Conservation (phyloP, 2,329 filamentous ascomycete genomes). For the Hirsutella rhossiliensis region DNA sequence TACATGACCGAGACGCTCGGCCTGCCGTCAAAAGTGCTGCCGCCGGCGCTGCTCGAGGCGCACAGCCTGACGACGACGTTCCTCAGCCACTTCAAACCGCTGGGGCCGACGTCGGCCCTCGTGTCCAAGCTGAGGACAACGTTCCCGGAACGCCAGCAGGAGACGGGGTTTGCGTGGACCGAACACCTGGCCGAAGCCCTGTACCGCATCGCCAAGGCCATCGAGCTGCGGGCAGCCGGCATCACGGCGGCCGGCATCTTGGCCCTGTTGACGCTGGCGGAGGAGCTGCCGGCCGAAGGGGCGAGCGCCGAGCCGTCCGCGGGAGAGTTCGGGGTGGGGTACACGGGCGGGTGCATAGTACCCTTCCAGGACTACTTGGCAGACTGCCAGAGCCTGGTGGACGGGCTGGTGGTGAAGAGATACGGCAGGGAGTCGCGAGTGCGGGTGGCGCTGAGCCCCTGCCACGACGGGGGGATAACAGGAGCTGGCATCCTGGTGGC, state of each 20-base stretch:
- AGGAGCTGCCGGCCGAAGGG: slow-evolving; percentile 41
- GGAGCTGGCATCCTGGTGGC: slow-evolving; percentile 50
- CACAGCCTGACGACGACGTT: slow-evolving; percentile 62
- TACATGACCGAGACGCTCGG: slow-evolving; percentile 38
- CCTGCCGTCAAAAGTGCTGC: slow-evolving; percentile 33
- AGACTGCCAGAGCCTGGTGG: slow-evolving; percentile 58
- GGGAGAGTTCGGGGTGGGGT: slow-evolving; percentile 59
- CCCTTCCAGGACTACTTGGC: slow-evolving; percentile 63
- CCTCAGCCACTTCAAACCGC: slow-evolving; percentile 55
- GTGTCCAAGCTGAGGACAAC: slow-evolving; percentile 35
- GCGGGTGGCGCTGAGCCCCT: slow-evolving; percentile 38
- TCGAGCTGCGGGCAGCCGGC: slow-evolving; percentile 60
- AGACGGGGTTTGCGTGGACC: slow-evolving; percentile 48
- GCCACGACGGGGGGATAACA: slow-evolving; percentile 49
- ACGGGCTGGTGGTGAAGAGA: slow-evolving; percentile 31
- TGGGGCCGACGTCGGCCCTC: slow-evolving; percentile 24
- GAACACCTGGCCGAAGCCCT: slow-evolving; percentile 44
- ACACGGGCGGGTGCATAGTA: slow-evolving; percentile 71
- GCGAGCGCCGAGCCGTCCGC: slow-evolving; percentile 6
- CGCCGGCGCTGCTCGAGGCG: slow-evolving; percentile 38
- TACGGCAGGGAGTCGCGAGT: slow-evolving; percentile 19
- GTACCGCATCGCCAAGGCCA: slow-evolving; percentile 55
- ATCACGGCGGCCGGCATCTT: slow-evolving; percentile 63
- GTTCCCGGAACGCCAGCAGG: slow-evolving; percentile 36
- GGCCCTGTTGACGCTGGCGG: slow-evolving; percentile 55